Base-by-base conservation (phyloP, 2,329 filamentous ascomycete genomes). In the Alternaria novae-zelandiae region DNA sequence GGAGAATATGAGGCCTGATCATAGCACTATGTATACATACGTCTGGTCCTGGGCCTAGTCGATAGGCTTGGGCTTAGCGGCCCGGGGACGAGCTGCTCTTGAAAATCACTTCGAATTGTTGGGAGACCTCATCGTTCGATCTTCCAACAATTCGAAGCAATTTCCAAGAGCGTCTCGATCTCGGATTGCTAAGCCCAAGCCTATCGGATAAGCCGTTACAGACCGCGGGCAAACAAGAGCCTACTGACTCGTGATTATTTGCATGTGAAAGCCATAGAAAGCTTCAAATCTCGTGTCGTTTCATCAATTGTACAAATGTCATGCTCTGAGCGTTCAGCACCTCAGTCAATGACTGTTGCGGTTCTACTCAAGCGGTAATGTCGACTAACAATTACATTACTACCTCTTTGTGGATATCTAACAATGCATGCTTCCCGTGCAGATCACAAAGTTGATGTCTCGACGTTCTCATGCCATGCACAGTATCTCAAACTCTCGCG, bases 21-120 rank as follows among this genome's bases (percentile, higher is more conserved):
- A 65, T 59, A 47, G 36, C 50, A 57, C 57, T 68, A 66, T 49
- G 17, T 45, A 66, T 68, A 54, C 56, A 53, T 28, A 57, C 41
- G 11, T 41, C 10, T 12, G 15, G 36, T 41, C 36, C n/a, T 41
- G 36, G 36, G n/a, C 36, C 2, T 17, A 17, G 36, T 9, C 32
- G 32, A n/a, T 3, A 36, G 32, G 32, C 36, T 17, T 41, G 15
- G 36, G 36, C 8, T n/a, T 41, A 17, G 15, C 36, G 15, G 15
- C 2, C 36, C 8, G 36, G 36, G 36, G 15, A 41, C n/a, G n/a
- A 41, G 1, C 2, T 0, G n/a, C 36, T 17, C 2, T 41, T 41
- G n/a, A 10, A 41, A 41, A 41, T 41, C 9, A 6, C 8, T 17
- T 41, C 36, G 36, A 41, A 41, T 41, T 41, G n/a, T 17, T 41